Evolutionary conservation across 345 rosid species (phyloP), one percentile per base, ranked within the genome.

Genomic region (Limnanthes douglasii): DNA sequence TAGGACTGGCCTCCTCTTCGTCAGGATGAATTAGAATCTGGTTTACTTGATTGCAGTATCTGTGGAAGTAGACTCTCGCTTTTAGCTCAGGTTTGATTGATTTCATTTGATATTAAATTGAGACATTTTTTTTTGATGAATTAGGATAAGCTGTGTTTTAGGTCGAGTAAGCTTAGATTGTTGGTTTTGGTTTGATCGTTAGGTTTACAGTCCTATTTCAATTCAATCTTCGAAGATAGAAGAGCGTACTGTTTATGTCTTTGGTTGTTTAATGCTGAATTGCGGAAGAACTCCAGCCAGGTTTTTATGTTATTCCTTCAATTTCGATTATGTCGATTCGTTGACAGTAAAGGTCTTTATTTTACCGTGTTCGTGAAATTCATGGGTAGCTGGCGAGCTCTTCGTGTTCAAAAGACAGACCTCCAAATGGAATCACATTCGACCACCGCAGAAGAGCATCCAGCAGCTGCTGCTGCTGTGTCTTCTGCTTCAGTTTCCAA

Each of bases 1-100:
- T 61, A 90, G 98, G 98, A 90, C 48, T 84, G 74, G 79, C 94
- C 95, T 31, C 82, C 92, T 64, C 8, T 73, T 50, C 60, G 76
- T 6, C 8, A 14, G 19, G 79, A 72, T 46, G 50, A 17, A 6
- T 24, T 72, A 42, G 38, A 34, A 15, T 29, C 66, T 1, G 42
- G 38, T 21, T 39, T 70, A 34, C 56, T 80, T 29, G 30, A 48
- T 13, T 90, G 98, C 34, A 30, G 45, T 41, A 39, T 46, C 0
- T 90, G 95, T 38, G 82, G 78, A 47, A 54, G 44, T 48, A 72
- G 40, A 50, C 74, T 84, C 11, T 70, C 73, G 49, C 92, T 80
- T 27, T 54, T 90, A 28, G 72, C 95, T 25, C 95, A 83, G 93
- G 93, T 79, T 51, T 16, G 8, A 14, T 18, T n/a, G n/a, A n/a